Percentiles rank a stretch among this genome's conserved stretches.
These are phyloP conservation scores for Cryptosporidium canis DNA, from an alignment of 169 alveolate genomes.

Conservation along the genomic window DNA sequence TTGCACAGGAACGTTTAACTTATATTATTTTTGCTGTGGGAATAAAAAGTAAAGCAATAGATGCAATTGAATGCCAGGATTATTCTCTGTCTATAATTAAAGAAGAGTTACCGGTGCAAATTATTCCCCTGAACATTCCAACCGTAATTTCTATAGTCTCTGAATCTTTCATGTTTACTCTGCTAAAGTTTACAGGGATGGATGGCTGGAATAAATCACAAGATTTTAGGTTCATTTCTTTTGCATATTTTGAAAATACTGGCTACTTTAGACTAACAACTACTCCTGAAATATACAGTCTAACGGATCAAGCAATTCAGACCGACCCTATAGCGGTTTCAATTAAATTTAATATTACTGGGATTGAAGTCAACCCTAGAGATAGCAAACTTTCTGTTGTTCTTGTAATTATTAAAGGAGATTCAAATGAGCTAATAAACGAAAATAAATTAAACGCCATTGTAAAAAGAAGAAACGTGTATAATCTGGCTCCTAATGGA, in stretches of 20 bases:
- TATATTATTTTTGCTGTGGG: slow-evolving; percentile 47
- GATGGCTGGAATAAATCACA: neutral
- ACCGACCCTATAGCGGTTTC: neutral
- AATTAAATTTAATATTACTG: slow-evolving; percentile 24
- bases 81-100: neutral
- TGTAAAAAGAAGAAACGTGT: slow-evolving; percentile 25
- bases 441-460: slow-evolving; percentile 14
- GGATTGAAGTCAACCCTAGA: neutral
- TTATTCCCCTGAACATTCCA: slow-evolving; percentile 20
- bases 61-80: slow-evolving; percentile 18
- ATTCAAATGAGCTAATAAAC: neutral
- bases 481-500: neutral
- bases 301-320: neutral
- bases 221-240: slow-evolving; percentile 6
- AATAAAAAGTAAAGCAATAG: neutral
- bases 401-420: neutral
- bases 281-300: neutral
- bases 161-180: neutral
- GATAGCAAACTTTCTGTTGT: neutral
- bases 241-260: slow-evolving; percentile 38
- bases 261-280: slow-evolving; percentile 9
- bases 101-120: slow-evolving; percentile 17
- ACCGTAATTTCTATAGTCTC: neutral
- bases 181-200: slow-evolving; percentile 8
- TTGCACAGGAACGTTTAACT: slow-evolving; percentile 9